Evolutionary conservation across 164 flowering plant genomes (phyloP).

Genomic region (Akebia trifoliata): DNA sequence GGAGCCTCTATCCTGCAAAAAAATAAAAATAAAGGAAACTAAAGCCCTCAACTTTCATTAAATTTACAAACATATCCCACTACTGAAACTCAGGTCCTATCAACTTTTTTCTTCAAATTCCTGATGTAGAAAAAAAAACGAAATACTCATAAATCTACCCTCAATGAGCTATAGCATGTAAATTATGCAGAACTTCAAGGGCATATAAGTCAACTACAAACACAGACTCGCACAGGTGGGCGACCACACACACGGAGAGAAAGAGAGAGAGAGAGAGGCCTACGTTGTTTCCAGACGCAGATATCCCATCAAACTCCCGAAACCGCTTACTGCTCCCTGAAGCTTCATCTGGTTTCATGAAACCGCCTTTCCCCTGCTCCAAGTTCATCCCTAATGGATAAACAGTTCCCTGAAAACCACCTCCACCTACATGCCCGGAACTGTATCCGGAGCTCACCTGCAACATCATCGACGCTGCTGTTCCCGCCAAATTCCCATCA

Average conservation of each 20-base stretch:
- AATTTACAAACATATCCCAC: constrained; percentile 7
- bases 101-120: too few relatives aligned
- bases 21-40: not conserved
- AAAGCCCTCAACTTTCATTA: not conserved
- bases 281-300: constrained; percentile 46
- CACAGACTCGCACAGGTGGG: not conserved
- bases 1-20: constrained; percentile 25
- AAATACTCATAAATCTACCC: not conserved
- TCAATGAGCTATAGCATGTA: not conserved
- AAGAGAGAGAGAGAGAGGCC: constrained; percentile 1
- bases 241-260: not conserved
- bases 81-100: not conserved
- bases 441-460: constrained; percentile 35
- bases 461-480: constrained; percentile 10
- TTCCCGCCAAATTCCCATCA: constrained; percentile 31
- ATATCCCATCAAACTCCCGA: constrained; percentile 48
- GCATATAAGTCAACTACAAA: not conserved
- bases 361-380: constrained; percentile 67
- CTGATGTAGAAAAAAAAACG: not conserved
- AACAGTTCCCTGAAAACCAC: constrained; percentile 36
- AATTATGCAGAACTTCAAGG: too few relatives aligned
- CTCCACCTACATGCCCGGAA: constrained; percentile 30
- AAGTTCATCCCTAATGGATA: constrained; percentile 78
- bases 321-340: constrained; percentile 65
- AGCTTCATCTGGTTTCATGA: constrained; percentile 53